Percentiles rank a stretch among this genome's conserved stretches.
Evolutionary conservation across 2,329 filamentous ascomycete species (phyloP).

Genomic region (Fusarium sp.): DNA sequence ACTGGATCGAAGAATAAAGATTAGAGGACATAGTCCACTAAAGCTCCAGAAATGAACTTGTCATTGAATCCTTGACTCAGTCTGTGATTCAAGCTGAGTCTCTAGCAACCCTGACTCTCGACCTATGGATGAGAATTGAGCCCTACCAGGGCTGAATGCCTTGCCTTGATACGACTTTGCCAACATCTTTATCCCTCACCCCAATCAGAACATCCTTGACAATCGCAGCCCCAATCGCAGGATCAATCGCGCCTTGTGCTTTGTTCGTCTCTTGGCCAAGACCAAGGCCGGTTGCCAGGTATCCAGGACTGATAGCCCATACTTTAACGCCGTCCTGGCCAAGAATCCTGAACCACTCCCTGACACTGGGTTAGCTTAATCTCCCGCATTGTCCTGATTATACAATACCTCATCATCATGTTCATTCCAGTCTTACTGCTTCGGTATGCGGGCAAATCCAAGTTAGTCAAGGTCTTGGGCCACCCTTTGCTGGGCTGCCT

Average conservation of each 20-base stretch:
- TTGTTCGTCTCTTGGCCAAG: not conserved
- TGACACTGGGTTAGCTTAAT: not conserved
- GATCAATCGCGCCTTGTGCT: not conserved
- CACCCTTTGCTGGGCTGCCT: not conserved
- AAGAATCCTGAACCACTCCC: not conserved
- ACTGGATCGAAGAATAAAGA: rapidly evolving
- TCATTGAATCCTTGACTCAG: not conserved
- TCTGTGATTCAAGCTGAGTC: not conserved
- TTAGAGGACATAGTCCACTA: not conserved
- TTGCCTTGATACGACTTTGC: not conserved
- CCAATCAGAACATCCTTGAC: not conserved
- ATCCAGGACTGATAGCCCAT: not conserved
- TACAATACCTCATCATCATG: not conserved
- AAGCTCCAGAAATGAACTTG: not conserved
- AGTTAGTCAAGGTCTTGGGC: not conserved
- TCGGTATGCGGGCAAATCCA: not conserved
- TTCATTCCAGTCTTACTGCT: not conserved
- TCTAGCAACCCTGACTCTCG: not conserved
- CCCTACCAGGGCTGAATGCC: not conserved
- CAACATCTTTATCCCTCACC: not conserved
- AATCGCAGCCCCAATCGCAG: not conserved
- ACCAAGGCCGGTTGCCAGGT: not conserved
- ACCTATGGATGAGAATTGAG: not conserved
- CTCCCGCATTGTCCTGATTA: rapidly evolving
- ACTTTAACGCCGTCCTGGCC: not conserved